A percentile compares a stretch with the other conserved stretches of the same genome.
These are phyloP conservation scores for Coemansia sp. DNA, from an alignment of 192 early-diverging fungal genomes.

Conservation along the genomic window DNA sequence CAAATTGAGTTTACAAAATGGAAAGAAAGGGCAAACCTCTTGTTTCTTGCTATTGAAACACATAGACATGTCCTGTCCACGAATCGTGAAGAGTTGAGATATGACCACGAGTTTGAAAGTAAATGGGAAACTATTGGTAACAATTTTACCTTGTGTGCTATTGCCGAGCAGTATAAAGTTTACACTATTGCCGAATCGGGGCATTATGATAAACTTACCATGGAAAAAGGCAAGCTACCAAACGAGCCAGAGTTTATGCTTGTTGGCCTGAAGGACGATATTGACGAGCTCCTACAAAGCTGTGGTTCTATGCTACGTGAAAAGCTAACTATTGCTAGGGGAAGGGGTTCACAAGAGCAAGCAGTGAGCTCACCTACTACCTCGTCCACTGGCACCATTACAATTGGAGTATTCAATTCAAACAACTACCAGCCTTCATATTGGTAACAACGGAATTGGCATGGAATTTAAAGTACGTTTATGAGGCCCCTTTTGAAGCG, in stretches of 20 bases:
- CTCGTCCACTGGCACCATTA: neutral
- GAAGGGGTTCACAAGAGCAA: neutral
- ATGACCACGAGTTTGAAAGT: neutral
- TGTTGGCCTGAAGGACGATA: neutral
- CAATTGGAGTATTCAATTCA: neutral
- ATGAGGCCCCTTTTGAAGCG: too few species aligned
- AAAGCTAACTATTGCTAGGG: neutral
- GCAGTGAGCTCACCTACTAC: neutral
- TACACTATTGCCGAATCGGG: neutral
- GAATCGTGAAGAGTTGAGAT: neutral
- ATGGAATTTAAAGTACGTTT: too few species aligned
- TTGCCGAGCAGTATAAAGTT: neutral
- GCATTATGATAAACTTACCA: neutral
- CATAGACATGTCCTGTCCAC: neutral
- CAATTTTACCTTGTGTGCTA: neutral
- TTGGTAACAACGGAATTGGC: too few species aligned
- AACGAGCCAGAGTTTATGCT: neutral
- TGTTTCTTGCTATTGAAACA: neutral
- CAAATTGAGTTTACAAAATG: neutral
- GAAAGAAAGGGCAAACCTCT: neutral
- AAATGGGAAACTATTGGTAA: neutral
- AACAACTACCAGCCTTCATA: too few species aligned
- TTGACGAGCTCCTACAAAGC: neutral
- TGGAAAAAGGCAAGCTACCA: neutral
- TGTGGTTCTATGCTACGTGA: neutral